phyloP scores from a whole-genome alignment of 805 yeast genomes.

The Cephaloascus fragrans region DNA sequence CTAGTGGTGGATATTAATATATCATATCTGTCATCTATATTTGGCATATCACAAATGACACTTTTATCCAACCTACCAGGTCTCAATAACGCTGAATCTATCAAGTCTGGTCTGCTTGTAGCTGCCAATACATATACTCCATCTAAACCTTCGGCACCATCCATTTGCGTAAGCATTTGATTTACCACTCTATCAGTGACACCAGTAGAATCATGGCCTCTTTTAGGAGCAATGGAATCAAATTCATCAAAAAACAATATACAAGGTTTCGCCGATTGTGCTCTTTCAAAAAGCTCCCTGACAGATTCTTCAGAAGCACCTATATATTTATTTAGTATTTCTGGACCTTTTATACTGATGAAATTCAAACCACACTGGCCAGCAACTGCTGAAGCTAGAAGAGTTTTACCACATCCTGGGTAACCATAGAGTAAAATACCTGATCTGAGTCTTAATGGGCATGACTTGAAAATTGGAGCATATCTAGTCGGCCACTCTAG shows the following conservation, averaged over 20 bases:
- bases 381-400: constrained; percentile 88
- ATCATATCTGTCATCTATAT: constrained; percentile 57
- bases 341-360: constrained; percentile 92
- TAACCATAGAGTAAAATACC: constrained; percentile 89
- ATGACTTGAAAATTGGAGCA: constrained; percentile 86
- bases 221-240: constrained; percentile 94
- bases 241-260: constrained; percentile 90
- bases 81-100: constrained; percentile 87
- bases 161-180: constrained; percentile 96
- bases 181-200: constrained; percentile 97
- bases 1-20: constrained; percentile 50
- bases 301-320: constrained; percentile 97
- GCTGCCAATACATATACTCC: constrained; percentile 97
- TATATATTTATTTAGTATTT: constrained; percentile 85
- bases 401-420: constrained; percentile 96
- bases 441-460: constrained; percentile 81
- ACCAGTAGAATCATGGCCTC: constrained; percentile 97
- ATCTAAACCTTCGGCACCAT: constrained; percentile 96
- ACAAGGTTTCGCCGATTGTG: constrained; percentile 92
- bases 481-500: constrained; percentile 96
- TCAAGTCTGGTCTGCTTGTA: constrained; percentile 89
- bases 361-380: constrained; percentile 90
- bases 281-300: constrained; percentile 86
- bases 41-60: constrained; percentile 84
- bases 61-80: constrained; percentile 96